Evolutionary conservation across 768 basidiomycete genomes (phyloP), one percentile per base, ranked within the genome.

Genomic region (Imleria badia): DNA sequence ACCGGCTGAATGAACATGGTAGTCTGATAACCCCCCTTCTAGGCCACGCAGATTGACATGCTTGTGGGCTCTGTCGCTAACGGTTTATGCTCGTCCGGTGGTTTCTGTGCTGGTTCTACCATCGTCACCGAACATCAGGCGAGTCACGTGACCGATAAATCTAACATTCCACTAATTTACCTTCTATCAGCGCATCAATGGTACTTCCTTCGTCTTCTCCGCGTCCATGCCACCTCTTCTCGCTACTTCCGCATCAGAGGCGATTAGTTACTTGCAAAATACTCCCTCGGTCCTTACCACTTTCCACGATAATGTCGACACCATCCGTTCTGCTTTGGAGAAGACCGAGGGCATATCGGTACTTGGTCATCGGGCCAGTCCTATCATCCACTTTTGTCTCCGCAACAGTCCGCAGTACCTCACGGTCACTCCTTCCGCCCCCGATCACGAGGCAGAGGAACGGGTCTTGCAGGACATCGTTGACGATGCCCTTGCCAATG

Each of bases 21-120:
- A 17, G 20, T 49, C 48, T 62, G 34, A 56, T 45, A 0, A 43
- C 7, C 15, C n/a, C 5, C 14, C 15, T 14, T 40, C 2, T 51
- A 93, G 89, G 91, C 94, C 0, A 74, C 82, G 8, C 91, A 94
- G 64, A 86, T 98, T 15, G 97, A 99, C 72, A 94, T 98, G 81
- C 78, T 98, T n/a, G 77, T 96, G 3, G 96, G 94, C 4, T 95
- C 92, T 23, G 81, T 92, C 55, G 88, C 94, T 0, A 93, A 81
- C 35, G 89, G 89, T 14, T 81, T 98, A 19, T 84, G 83, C 55
- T 83, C 95, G 1, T 79, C 81, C 2, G 97, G 96, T 45, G 97
- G 97, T 2, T 99, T 98, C 81, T 98, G 96, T 65, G 93, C 93
- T 4, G 97, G 97, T 23, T 88, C 90, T 1, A 72, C 73, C 17